phyloP scores from a whole-genome alignment of 2,329 filamentous ascomycete species.

The Trematosphaeria pertusa region DNA sequence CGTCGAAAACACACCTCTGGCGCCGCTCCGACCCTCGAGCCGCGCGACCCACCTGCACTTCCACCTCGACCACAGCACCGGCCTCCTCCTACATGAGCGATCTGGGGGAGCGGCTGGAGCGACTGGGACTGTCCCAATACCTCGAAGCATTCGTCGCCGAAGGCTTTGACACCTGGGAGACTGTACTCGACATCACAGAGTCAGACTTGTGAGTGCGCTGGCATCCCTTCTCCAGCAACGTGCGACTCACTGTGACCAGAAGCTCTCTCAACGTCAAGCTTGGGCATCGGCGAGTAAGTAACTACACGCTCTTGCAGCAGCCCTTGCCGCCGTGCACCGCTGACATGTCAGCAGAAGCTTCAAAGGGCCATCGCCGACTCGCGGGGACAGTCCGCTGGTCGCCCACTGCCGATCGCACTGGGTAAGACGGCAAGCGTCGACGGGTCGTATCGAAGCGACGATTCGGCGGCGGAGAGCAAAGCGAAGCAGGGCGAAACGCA shows the following conservation, averaged over 20 bases:
- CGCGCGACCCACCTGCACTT: too few relatives aligned
- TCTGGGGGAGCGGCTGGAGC: conserved; percentile 71
- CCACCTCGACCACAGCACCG: not conserved
- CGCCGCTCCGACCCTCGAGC: conserved; percentile 12
- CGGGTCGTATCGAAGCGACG: conserved; percentile 62
- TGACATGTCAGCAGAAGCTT: conserved; percentile 66
- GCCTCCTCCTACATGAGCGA: conserved; percentile 63
- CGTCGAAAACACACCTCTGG: not conserved
- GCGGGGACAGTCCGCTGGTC: conserved; percentile 59
- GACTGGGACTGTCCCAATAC: conserved; percentile 81
- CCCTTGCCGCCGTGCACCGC: not conserved
- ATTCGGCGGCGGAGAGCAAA: conserved; percentile 56
- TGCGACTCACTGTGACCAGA: conserved; percentile 53
- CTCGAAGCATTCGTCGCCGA: conserved; percentile 75
- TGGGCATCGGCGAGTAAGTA: conserved; percentile 78
- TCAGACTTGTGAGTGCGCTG: conserved; percentile 71
- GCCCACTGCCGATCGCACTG: conserved; percentile 45
- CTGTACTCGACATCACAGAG: conserved; percentile 82
- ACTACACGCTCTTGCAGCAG: conserved; percentile 1
- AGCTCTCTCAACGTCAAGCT: conserved; percentile 79
- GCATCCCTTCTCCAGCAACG: conserved; percentile 2
- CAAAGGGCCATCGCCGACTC: conserved; percentile 81
- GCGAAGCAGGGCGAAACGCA: conserved; percentile 52
- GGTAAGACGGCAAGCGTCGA: conserved; percentile 61
- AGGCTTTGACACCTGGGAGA: conserved; percentile 86